These are phyloP conservation scores for Pleurotus eryngii DNA, from an alignment of 768 basidiomycete species.

Conservation along the genomic window DNA sequence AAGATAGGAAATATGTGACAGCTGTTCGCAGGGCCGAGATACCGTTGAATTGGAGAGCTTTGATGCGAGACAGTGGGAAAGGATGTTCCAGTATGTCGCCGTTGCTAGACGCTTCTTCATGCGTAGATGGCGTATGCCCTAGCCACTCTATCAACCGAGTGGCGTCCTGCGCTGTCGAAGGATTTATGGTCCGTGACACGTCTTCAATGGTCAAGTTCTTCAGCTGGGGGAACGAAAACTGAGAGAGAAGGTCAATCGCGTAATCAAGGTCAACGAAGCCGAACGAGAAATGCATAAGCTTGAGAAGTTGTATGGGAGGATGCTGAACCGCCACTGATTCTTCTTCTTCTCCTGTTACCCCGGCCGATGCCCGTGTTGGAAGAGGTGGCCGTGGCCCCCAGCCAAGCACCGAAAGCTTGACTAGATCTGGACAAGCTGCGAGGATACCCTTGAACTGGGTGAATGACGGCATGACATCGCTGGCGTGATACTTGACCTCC, in stretches of 20 bases:
- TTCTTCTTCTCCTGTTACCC: neutral
- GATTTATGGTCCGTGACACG: conserved; percentile 35
- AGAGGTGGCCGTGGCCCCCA: conserved; percentile 41
- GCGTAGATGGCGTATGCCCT: neutral
- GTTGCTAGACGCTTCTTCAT: too few species aligned
- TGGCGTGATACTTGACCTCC: conserved; percentile 54
- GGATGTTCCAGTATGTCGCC: neutral
- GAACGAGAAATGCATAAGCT: conserved; percentile 31
- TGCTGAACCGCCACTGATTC: conserved; percentile 8
- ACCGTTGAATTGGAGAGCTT: conserved; percentile 26
- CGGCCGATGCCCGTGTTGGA: neutral
- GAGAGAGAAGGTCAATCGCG: conserved; percentile 33
- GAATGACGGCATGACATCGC: conserved; percentile 52
- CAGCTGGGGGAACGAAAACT: conserved; percentile 28
- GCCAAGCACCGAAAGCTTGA: conserved; percentile 45
- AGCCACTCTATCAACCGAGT: conserved; percentile 34
- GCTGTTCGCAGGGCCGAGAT: conserved; percentile 18
- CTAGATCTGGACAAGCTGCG: conserved; percentile 36
- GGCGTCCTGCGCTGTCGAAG: conserved; percentile 29
- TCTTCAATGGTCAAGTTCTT: conserved; percentile 34
- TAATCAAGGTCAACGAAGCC: conserved; percentile 43
- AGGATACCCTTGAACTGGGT: conserved; percentile 43
- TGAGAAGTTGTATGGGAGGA: conserved; percentile 19
- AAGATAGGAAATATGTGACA: conserved; percentile 24
- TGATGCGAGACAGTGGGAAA: conserved; percentile 23